A percentile compares a stretch with the other conserved stretches of the same genome.
phyloP scores from a whole-genome alignment of 2,329 filamentous ascomycete species.

The Pyrenochaeta sp. region DNA sequence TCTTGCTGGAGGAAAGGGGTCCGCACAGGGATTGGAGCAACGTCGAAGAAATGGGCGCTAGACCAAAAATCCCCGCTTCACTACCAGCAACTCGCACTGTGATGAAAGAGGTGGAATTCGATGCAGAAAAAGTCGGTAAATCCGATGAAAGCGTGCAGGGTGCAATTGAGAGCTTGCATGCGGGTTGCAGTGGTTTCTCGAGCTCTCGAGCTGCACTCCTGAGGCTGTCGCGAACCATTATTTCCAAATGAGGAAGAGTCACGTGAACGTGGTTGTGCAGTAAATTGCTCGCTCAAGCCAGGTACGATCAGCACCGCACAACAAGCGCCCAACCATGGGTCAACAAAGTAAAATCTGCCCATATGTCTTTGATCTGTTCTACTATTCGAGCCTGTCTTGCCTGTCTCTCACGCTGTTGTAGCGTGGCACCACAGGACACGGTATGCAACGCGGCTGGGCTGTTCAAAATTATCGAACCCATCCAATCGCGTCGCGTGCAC shows the following conservation, averaged over 20 bases:
- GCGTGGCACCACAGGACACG: slow-evolving; percentile 23
- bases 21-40: slow-evolving; percentile 48
- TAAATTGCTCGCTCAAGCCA: slow-evolving; percentile 6
- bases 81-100: slow-evolving; percentile 13
- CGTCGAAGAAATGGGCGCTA: slow-evolving; percentile 44
- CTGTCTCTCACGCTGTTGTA: slow-evolving; percentile 4
- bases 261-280: slow-evolving; percentile 32
- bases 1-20: slow-evolving; percentile 48
- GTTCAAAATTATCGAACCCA: slow-evolving; percentile 9
- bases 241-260: slow-evolving; percentile 34
- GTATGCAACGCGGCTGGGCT: slow-evolving; percentile 8
- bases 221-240: slow-evolving; percentile 31
- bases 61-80: slow-evolving; percentile 42
- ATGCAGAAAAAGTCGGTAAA: slow-evolving; percentile 7
- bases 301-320: slow-evolving; percentile 8
- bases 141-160: slow-evolving; percentile 6
- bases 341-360: background rate
- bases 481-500: slow-evolving; percentile 28
- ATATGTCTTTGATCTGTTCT: background rate
- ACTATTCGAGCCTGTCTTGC: background rate
- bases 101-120: slow-evolving; percentile 10
- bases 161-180: slow-evolving; percentile 36
- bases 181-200: slow-evolving; percentile 16
- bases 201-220: slow-evolving; percentile 19
- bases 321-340: background rate